Conservation (phyloP, 2,329 filamentous ascomycete genomes). For the Tympanopsis confertula region DNA sequence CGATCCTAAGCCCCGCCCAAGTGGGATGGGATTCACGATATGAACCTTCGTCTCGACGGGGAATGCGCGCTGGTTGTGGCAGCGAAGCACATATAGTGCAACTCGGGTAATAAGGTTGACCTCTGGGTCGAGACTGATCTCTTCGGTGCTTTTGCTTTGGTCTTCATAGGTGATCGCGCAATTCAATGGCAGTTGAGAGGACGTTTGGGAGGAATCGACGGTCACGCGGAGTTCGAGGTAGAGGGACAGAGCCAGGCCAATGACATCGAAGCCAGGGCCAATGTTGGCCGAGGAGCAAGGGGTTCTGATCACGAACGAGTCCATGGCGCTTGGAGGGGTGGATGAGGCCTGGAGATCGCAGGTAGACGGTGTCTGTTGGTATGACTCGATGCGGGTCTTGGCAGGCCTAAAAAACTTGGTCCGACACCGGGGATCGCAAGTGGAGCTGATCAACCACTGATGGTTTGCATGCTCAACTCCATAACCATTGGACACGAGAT, state of each 20-base stretch:
- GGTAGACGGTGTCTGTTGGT: too few relatives aligned
- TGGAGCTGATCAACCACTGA: too few relatives aligned
- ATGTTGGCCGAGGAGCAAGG: slow-evolving; percentile 71
- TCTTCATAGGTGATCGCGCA: slow-evolving; percentile 61
- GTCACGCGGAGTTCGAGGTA: slow-evolving; percentile 58
- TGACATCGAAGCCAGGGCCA: slow-evolving; percentile 65
- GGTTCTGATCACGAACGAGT: slow-evolving; percentile 33
- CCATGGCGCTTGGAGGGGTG: neutral
- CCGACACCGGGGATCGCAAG: too few relatives aligned
- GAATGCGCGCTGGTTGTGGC: slow-evolving; percentile 54
- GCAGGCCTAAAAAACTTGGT: too few relatives aligned
- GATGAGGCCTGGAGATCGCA: neutral
- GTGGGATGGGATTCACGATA: slow-evolving; percentile 60
- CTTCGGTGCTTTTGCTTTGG: slow-evolving; percentile 37
- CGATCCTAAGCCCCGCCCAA: slow-evolving; percentile 59
- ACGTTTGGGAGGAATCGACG: slow-evolving; percentile 25
- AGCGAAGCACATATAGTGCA: slow-evolving; percentile 61
- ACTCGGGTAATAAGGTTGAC: slow-evolving; percentile 63
- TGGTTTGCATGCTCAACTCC: too few relatives aligned
- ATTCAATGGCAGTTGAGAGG: slow-evolving; percentile 37
- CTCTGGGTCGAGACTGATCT: slow-evolving; percentile 52
- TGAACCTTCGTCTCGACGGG: slow-evolving; percentile 55
- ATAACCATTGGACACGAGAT: too few relatives aligned
- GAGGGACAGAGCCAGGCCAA: slow-evolving; percentile 60
- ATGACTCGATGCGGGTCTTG: too few relatives aligned